Base-by-base conservation (phyloP, 306 rosid species). In the Fagus crenata region DNA sequence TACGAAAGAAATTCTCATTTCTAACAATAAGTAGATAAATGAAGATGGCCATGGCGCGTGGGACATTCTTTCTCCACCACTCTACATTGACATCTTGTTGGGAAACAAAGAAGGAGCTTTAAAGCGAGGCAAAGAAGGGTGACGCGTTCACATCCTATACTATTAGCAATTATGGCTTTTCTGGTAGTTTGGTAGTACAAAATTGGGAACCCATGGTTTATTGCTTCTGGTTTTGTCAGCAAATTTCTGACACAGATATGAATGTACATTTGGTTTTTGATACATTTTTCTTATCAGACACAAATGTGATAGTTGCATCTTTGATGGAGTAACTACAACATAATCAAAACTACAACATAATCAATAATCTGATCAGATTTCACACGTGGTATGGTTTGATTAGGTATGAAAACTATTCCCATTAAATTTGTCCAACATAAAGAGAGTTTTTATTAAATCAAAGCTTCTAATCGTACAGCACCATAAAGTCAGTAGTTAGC, bases 61-160 rank as follows among this genome's bases (percentile, higher is more conserved):
- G 73, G 22, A 49, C 81, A 35, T 55, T 72, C 11, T 53, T 35
- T 36, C 40, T 72, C 43, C 43, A 12, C 63, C n/a, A 15, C 28
- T 65, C 42, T 63, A 35, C 63, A 22, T 56, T 28, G 12, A 46
- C 14, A 46, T 46, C 51, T 46, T 12, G 67, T 32, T 32, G 67
- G 43, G 41, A 12, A 32, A 33, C 9, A 55, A 33, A 72, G 73
- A 60, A 75, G 67, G 83, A 77, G 81, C 87, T 83, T 83, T 5
- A 8, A 86, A 83, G 82, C 78, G 69, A 76, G 83, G 85, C 83
- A 71, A 83, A 49, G 68, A 33, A 53, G 14, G 89, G 73, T 80
- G 73, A 58, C 39, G 68, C 51, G 78, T 83, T 79, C n/a, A 83
- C 63, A 49, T 86, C 85, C 33, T 6, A 1, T 22, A 13, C 36